Evolutionary conservation across 306 rosid genomes (phyloP).

Genomic region (Vachellia pachyceras): DNA sequence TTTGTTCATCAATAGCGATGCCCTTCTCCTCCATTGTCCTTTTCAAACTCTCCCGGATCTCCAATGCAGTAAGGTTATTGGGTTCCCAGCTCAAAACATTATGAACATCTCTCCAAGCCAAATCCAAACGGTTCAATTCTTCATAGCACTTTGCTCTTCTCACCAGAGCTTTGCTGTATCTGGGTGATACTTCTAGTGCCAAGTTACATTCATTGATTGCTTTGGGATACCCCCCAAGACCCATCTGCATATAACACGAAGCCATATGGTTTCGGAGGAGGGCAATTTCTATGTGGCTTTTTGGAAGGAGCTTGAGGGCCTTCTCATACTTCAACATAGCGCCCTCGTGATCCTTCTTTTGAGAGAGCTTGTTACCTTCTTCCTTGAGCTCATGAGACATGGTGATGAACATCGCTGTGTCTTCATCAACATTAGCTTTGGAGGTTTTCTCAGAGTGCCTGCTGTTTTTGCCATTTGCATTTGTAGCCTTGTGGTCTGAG

Average conservation of each 20-base stretch:
- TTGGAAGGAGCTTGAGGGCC: constrained; percentile 80
- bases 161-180: constrained; percentile 69
- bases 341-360: constrained; percentile 72
- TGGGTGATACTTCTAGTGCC: constrained; percentile 71
- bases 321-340: constrained; percentile 84
- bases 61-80: constrained; percentile 68
- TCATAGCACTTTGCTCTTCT: constrained; percentile 79
- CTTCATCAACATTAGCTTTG: constrained; percentile 70
- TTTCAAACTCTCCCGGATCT: constrained; percentile 66
- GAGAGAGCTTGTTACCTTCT: constrained; percentile 76
- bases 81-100: constrained; percentile 69
- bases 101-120: constrained; percentile 80
- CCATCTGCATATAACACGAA: constrained; percentile 79
- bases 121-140: constrained; percentile 72
- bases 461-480: constrained; percentile 44
- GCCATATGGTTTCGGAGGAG: constrained; percentile 80
- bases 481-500: constrained; percentile 44
- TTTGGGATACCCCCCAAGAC: constrained; percentile 82
- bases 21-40: constrained; percentile 67
- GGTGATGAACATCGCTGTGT: constrained; percentile 84
- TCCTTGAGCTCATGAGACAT: constrained; percentile 86
- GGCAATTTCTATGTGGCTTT: constrained; percentile 75
- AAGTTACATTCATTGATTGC: constrained; percentile 82
- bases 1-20: constrained; percentile 60
- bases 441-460: constrained; percentile 52